phyloP scores from a whole-genome alignment of 768 basidiomycete genomes.

The Serendipita indica region DNA sequence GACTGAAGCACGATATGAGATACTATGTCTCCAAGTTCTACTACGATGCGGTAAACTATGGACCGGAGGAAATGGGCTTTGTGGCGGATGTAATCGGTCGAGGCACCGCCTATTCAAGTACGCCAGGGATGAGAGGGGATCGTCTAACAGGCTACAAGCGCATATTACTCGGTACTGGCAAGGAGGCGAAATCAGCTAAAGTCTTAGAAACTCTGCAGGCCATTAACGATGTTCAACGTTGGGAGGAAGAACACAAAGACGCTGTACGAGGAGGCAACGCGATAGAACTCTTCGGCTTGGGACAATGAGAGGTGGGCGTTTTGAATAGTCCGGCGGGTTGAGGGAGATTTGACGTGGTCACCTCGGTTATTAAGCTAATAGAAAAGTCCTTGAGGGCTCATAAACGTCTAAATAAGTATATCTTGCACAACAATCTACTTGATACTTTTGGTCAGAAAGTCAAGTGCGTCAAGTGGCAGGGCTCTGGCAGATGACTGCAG shows the following conservation, averaged over 20 bases:
- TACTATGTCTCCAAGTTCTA: constrained; percentile 53
- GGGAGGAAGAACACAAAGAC: constrained; percentile 42
- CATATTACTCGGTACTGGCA: constrained; percentile 52
- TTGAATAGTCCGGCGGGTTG: too few relatives aligned
- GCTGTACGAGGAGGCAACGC: constrained; percentile 64
- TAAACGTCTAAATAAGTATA: too few relatives aligned
- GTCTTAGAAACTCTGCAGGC: constrained; percentile 77
- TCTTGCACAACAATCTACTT: too few relatives aligned
- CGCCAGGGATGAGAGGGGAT: constrained; percentile 1
- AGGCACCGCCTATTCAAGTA: constrained; percentile 30
- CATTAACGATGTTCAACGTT: constrained; percentile 49
- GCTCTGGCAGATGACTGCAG: too few relatives aligned
- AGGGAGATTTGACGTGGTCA: too few relatives aligned
- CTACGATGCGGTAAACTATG: constrained; percentile 81
- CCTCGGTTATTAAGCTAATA: too few relatives aligned
- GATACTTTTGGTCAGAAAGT: too few relatives aligned
- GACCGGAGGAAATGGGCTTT: constrained; percentile 69
- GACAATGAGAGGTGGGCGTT: constrained; percentile 12
- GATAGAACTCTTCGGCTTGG: constrained; percentile 46
- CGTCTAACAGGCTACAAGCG: constrained; percentile 10
- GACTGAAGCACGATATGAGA: constrained; percentile 67
- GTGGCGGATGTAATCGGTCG: constrained; percentile 57
- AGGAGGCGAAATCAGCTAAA: constrained; percentile 60
- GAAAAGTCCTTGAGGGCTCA: too few relatives aligned
- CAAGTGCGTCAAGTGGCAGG: too few relatives aligned